Evolutionary conservation across 345 rosid genomes (phyloP).

Genomic region (Orychophragmus violaceus): DNA sequence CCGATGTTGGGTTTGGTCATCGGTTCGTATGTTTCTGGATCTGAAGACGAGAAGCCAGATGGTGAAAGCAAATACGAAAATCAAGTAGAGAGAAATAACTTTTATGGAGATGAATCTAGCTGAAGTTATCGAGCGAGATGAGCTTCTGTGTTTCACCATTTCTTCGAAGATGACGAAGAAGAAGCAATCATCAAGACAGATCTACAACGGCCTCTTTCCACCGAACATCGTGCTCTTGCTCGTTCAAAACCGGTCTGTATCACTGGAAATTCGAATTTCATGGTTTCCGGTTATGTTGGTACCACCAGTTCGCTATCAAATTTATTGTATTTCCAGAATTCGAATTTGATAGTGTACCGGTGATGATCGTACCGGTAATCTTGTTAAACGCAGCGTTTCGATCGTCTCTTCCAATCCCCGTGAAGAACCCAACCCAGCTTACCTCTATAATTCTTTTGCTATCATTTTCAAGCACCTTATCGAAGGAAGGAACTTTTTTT

Average conservation of each 20-base stretch:
- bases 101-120: constrained; percentile 25
- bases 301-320: neutral
- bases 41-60: constrained; percentile 30
- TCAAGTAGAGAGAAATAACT: constrained; percentile 23
- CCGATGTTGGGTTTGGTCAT: constrained; percentile 22
- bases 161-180: constrained; percentile 5
- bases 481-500: too few species aligned
- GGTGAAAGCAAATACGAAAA: constrained; percentile 26
- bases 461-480: constrained; percentile 7
- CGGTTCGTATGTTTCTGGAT: constrained; percentile 32
- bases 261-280: neutral
- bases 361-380: too few species aligned
- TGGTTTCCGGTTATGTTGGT: neutral
- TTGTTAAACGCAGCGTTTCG: constrained; percentile 19
- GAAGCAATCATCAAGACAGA: constrained; percentile 12
- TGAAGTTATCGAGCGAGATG: constrained; percentile 22
- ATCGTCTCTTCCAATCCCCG: constrained; percentile 14
- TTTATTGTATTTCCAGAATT: neutral
- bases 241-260: neutral
- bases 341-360: neutral
- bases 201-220: constrained; percentile 31
- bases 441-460: neutral
- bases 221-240: constrained; percentile 10
- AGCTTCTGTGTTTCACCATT: constrained; percentile 29
- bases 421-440: constrained; percentile 7